Evolutionary conservation across 305 asterid species (phyloP).

Genomic region (Solanum hybrid): DNA sequence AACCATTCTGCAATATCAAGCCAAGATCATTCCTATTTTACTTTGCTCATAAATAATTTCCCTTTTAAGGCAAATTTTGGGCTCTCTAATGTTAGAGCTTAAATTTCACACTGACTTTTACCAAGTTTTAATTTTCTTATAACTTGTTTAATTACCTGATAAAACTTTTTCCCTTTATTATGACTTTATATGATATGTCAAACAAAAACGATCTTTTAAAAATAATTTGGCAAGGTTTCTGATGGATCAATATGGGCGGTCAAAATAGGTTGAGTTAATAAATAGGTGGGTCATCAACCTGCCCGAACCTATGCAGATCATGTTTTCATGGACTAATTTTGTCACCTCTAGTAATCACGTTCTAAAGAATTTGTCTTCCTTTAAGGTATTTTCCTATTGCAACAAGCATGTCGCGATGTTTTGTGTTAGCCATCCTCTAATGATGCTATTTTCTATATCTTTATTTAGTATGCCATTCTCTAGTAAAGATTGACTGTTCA

Average conservation of each 20-base stretch:
- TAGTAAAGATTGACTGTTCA: not conserved
- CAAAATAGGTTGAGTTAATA: not conserved
- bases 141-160: not conserved
- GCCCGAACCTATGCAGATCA: not conserved
- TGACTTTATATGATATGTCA: not conserved
- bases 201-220: not conserved
- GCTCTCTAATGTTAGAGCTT: not conserved
- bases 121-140: not conserved
- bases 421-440: not conserved
- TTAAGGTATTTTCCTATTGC: not conserved
- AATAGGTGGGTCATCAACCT: not conserved
- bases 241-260: not conserved
- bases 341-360: not conserved
- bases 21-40: not conserved
- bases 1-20: not conserved
- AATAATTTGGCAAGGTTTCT: not conserved
- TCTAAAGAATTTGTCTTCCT: not conserved
- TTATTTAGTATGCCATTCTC: not conserved
- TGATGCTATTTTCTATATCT: not conserved
- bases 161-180: not conserved
- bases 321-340: not conserved
- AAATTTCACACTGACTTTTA: not conserved
- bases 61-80: not conserved
- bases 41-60: not conserved
- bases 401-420: not conserved